Evolutionary conservation across 2,329 filamentous ascomycete genomes (phyloP), one percentile per base, ranked within the genome.

Genomic region (Cryphonectria parasitica): DNA sequence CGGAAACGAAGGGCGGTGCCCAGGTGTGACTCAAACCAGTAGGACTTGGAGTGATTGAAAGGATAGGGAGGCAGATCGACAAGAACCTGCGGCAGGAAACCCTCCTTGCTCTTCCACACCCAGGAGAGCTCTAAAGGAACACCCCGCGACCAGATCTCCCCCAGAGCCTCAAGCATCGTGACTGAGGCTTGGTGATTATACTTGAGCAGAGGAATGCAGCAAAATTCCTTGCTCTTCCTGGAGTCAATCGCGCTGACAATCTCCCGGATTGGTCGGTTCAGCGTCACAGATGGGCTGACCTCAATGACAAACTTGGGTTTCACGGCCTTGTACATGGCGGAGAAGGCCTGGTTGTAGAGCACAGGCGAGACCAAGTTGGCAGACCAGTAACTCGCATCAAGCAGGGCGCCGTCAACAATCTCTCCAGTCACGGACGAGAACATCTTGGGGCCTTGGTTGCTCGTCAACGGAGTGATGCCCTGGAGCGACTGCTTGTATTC

Each of bases 21-120:
- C 2, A 85, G 74, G 56, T 84, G 82, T 1, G 84, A 84, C 71
- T 89, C 86, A 71, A 86, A 82, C 86, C 87, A 88, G 75, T 87
- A 87, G 0, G 76, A 78, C 36, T 82, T 85, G 36, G 79, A 77
- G 70, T 88, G 86, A 41, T 88, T 86, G 86, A 87, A 89, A 2
- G 84, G 81, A 71, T 88, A 88, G 0, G 81, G 79, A 1, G 87
- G 87, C 43, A 89, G 75, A 70, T 84, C 82, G 0, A 79, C 74
- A 3, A 88, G 77, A 28, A 82, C 70, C 66, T 76, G 28, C 13
- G 72, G 72, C 36, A 70, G 39, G 11, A 34, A 10, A 3, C 70
- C 72, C 43, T 73, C 67, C 36, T 67, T 69, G 58, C 70, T 70
- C 25, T 22, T 74, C 28, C 79, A 73, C 28, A 80, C 74, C 19